Evolutionary conservation across 306 rosid genomes (phyloP), one percentile per base, ranked within the genome.

Genomic region (Adenanthera pavonina): DNA sequence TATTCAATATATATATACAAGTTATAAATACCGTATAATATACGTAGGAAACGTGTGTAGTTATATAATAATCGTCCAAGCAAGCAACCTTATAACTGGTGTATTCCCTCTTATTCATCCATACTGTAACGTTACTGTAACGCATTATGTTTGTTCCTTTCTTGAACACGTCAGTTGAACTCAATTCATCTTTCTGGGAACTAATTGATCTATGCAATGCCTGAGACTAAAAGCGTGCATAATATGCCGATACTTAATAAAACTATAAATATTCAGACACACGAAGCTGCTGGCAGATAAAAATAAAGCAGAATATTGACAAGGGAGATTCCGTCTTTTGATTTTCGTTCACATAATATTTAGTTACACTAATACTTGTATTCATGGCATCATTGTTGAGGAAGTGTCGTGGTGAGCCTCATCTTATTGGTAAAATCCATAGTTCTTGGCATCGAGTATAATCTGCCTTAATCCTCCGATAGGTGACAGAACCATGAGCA

Each of bases 401-500:
- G 35, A 43, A 19, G 74, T 14, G 16, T 25, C 0, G 12, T 44
- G 40, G 38, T 44, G 38, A 38, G 20, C 53, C 44, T 10, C n/a
- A 69, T 19, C 19, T 69, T n/a, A 68, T 11, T 34, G 41, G 81
- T 86, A 86, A 69, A 94, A 92, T 8, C 89, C 67, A 20, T 87
- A 94, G 16, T 4, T 53, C 87, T 91, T 91, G 53, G 94, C 92
- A 43, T 86, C 56, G 52, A 82, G 35, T 80, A 91, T 86, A 88
- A 95, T 90, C 3, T 74, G 49, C 81, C 89, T 87, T 20, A 90
- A 59, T 68, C 92, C 97, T 64, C 94, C 97, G 0, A 90, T 90
- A 14, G 98, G 97, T 33, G 97, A 66, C 15, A 90, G 13, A 82
- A 90, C 7, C 97, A 91, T 88, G 34, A 91, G 83, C 70, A 88